A percentile compares a stretch with the other conserved stretches of the same genome.
Conservation (phyloP, 208 protist species). For the Trypanosoma avium region DNA sequence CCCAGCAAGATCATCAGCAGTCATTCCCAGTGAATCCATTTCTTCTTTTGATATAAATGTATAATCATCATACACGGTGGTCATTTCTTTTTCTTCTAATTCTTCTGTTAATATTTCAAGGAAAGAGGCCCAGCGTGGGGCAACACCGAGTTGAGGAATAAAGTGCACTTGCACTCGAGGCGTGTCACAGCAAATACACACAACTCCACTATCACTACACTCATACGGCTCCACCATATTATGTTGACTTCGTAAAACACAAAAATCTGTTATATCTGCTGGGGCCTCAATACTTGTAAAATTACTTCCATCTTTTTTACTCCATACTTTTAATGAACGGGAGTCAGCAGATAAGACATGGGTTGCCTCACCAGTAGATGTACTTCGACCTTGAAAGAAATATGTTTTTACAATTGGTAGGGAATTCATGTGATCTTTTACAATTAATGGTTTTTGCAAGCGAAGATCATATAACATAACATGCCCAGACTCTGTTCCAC, state of each 20-base stretch:
- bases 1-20: constrained; percentile 90
- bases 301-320: constrained; percentile 77
- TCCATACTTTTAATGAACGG: constrained; percentile 94
- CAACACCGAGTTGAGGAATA: constrained; percentile 94
- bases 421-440: constrained; percentile 97
- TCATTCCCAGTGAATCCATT: constrained; percentile 84
- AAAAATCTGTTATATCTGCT: constrained; percentile 86
- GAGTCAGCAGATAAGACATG: constrained; percentile 86
- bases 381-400: constrained; percentile 88
- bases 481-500: constrained; percentile 75
- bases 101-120: constrained; percentile 96
- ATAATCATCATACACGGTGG: constrained; percentile 96
- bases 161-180: constrained; percentile 95
- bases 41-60: constrained; percentile 97
- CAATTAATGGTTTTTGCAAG: constrained; percentile 77
- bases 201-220: constrained; percentile 84
- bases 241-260: constrained; percentile 74
- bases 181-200: constrained; percentile 91
- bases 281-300: constrained; percentile 89
- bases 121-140: constrained; percentile 97
- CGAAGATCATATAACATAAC: constrained; percentile 90
- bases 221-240: constrained; percentile 81
- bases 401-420: constrained; percentile 93
- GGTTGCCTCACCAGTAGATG: constrained; percentile 66
- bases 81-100: constrained; percentile 81